Evolutionary conservation across 352 stramenopile genomes (phyloP), one percentile per base, ranked within the genome.

Genomic region (Globisporangium heterothallicum): DNA sequence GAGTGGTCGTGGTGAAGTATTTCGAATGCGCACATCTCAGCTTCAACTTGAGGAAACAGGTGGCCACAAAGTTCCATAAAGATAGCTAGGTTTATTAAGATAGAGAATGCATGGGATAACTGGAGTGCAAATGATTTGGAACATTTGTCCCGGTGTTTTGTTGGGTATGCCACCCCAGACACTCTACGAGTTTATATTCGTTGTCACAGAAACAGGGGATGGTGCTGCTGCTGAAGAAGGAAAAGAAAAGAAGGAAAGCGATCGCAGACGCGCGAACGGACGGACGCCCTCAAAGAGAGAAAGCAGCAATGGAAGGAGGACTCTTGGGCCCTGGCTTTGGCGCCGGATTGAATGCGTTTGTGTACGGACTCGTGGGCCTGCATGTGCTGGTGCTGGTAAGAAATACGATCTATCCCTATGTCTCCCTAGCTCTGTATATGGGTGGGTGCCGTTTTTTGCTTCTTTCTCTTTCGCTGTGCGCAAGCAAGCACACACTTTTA

Each of bases 351-450:
- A 89, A 88, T 52, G 70, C 79, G 61, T 67, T 92, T 35, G 70
- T 92, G 42, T 66, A 47, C 14, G 69, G 68, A 44, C 79, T 92
- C 45, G 72, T 90, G 47, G 77, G 63, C 32, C 58, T 89, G 35
- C 82, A 92, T 62, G 57, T 92, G 42, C 64, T 89, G 36, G 82
- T 80, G 27, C 55, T 92, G 56, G 82, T 90, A 58, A 44, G 68
- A 63, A 40, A 30, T 53, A 43, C 25, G 14, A 14, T 51, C 45
- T 50, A 48, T 56, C 42, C 42, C 41, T 58, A 44, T 50, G 32
- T 59, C 53, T 59, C 53, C 18, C 52, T 59, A 35, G 42, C 52
- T 35, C 53, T 53, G 53, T 45, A 53, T 49, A 16, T 59, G 43
- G 53, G 53, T 59, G 53, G 53, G 53, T 59, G 14, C 27, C n/a